Base-by-base conservation (phyloP, 192 early-diverging fungal genomes). In the Paraglomus brasilianum region DNA sequence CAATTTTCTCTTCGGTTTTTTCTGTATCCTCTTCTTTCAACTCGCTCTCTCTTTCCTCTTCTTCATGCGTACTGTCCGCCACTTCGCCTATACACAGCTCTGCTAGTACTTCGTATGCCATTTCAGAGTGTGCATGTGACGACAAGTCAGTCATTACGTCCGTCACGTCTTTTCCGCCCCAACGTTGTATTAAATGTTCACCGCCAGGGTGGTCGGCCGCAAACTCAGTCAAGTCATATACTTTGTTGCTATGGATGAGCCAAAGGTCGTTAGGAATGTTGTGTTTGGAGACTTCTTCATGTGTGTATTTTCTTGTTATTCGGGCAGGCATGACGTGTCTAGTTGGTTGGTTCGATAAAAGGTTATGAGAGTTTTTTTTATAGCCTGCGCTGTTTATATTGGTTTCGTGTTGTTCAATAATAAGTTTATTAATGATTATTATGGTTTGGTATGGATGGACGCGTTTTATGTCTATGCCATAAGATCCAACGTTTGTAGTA, bases 171-270 rank as follows among this genome's bases (percentile, higher is more conserved):
- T 88, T 80, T 42, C 95, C 95, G 43, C 85, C 94, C 75, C 91
- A 89, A 76, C 94, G 89, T 73, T 94, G 80, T 22, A 97, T 82
- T 10, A 89, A 80, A 51, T 97, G 93, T 49, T 88, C 90, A 50
- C 95, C 95, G 61, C 95, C 95, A 1, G 95, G 95, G 72, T 97
- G 94, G 75, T 95, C 94, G 7, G 80, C 81, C 58, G 90, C 85
- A 80, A 97, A 97, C 60, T 84, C 72, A 9, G 95, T 90, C 51
- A 95, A 76, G 82, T 95, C 89, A 75, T 93, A 96, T 19, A 95
- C 91, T 43, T 92, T 89, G 77, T 84, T 85, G 21, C 85, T 77
- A 69, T 89, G 83, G 51, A 91, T 84, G 14, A 94, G 82, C 95
- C 95, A 97, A 53, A 91, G 83, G 39, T 88, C 89, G 49, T 83